Base-by-base conservation (phyloP, 106 monocot species). In the Dioscorea dumetorum region DNA sequence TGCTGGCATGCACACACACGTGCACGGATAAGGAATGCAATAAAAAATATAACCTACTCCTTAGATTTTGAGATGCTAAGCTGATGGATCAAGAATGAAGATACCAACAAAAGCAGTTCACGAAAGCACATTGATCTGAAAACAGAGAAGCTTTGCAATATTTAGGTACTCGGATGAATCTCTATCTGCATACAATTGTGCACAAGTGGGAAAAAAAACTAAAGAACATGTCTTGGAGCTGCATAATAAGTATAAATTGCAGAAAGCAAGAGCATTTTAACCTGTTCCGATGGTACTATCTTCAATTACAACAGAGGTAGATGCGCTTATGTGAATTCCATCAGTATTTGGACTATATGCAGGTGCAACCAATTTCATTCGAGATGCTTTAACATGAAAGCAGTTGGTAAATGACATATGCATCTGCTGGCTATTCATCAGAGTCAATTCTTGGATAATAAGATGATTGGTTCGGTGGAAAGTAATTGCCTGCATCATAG, bases 251-350 rank as follows among this genome's bases (percentile, higher is more conserved):
- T 41, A 41, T 28, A 41, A 5, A 41, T 8, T 41, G 41, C 41
- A 41, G 41, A 41, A 41, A 41, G 41, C 41, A 41, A 41, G 9
- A 19, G 54, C 54, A 18, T 14, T 50, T 5, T 9, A 1, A 91
- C 91, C 91, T 82, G 91, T 87, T 31, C 56, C 59, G 32, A 91
- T 84, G 12, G 70, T 61, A 67, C 80, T 78, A 62, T 84, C 79
- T 57, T 79, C 65, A 5, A 93, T 52, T 3, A 53, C 19, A 58
- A 89, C 75, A 67, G 81, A 79, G 49, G 17, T 35, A 20, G 81
- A 93, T 11, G 62, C 66, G 52, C 88, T 86, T 33, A 93, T 69
- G 67, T 89, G 93, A 58, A 93, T 86, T 66, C 93, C 93, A 68
- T 79, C 88, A 68, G 93, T 93, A 62, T 93, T 82, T 20, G 88